Percentiles rank a stretch among this genome's conserved stretches.
Conservation (phyloP, 768 basidiomycete species). For the Naematelia encephala region DNA sequence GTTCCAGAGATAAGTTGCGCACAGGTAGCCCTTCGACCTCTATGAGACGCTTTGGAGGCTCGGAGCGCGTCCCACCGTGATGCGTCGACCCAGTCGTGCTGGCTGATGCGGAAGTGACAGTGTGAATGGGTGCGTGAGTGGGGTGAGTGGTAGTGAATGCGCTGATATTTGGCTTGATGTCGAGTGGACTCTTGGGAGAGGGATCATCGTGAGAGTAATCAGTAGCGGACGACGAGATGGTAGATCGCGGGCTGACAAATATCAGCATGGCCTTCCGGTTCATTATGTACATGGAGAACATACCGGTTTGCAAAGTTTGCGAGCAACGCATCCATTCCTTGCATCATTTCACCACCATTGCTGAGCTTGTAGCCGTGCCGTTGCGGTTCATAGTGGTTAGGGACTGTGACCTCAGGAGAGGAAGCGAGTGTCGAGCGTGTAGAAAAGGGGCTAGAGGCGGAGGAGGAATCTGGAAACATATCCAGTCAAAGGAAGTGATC, state of each 20-base stretch:
- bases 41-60: constrained; percentile 34
- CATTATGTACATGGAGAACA: constrained; percentile 1
- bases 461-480: constrained; percentile 22
- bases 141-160: constrained; percentile 10
- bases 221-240: constrained; percentile 7
- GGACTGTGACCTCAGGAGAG: constrained; percentile 18
- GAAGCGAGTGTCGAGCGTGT: constrained; percentile 19
- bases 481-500: neutral
- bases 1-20: constrained; percentile 18
- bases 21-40: constrained; percentile 31
- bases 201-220: neutral
- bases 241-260: neutral
- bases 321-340: constrained; percentile 20
- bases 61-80: constrained; percentile 28
- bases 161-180: constrained; percentile 18
- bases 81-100: constrained; percentile 17
- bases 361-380: constrained; percentile 8
- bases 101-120: neutral
- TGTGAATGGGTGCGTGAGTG: constrained; percentile 2
- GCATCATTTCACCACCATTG: constrained; percentile 17
- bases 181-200: constrained; percentile 1
- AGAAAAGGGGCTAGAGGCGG: constrained; percentile 32
- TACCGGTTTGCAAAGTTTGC: constrained; percentile 15
- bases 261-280: neutral
- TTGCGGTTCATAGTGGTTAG: neutral